These are phyloP conservation scores for Phytopythium boreale DNA, from an alignment of 352 stramenopile species.

Conservation along the genomic window DNA sequence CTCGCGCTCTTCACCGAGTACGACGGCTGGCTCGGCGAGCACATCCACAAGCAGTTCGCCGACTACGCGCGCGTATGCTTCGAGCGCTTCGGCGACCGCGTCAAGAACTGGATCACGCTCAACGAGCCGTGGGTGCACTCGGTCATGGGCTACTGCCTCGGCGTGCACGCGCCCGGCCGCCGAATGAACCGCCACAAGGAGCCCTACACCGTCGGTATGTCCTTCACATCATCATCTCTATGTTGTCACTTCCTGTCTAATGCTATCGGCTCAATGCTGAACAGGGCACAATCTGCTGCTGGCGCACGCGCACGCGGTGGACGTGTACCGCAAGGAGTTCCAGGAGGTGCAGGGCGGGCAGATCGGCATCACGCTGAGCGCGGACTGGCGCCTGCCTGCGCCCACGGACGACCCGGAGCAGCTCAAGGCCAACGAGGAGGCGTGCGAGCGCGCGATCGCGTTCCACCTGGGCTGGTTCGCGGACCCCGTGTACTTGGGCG, in stretches of 20 bases:
- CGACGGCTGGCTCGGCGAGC: constrained; percentile 54
- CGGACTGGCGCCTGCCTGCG: constrained; percentile 82
- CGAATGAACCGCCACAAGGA: constrained; percentile 46
- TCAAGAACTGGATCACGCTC: constrained; percentile 93
- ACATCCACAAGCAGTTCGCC: constrained; percentile 63
- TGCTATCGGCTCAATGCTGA: background rate
- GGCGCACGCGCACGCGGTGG: constrained; percentile 76
- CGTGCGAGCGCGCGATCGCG: constrained; percentile 74
- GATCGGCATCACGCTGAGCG: constrained; percentile 90
- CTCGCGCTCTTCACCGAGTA: constrained; percentile 80
- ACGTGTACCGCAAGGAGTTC: constrained; percentile 84
- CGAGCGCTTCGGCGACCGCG: constrained; percentile 86
- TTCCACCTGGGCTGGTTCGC: constrained; percentile 90
- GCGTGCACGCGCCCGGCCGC: constrained; percentile 80
- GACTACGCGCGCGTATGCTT: constrained; percentile 92
- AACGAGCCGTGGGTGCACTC: constrained; percentile 90
- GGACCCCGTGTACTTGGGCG: constrained; percentile 88
- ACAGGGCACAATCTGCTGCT: constrained; percentile 84
- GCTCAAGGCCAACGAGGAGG: constrained; percentile 56
- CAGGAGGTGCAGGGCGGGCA: constrained; percentile 46
- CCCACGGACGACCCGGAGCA: constrained; percentile 36
- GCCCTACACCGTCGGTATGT: constrained; percentile 61
- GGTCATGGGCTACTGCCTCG: constrained; percentile 84
- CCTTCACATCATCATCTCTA: background rate
- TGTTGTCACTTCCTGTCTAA: background rate